Evolutionary conservation across 371 early-diverging fungal species (phyloP).

Genomic region (Rhizopus sp.): DNA sequence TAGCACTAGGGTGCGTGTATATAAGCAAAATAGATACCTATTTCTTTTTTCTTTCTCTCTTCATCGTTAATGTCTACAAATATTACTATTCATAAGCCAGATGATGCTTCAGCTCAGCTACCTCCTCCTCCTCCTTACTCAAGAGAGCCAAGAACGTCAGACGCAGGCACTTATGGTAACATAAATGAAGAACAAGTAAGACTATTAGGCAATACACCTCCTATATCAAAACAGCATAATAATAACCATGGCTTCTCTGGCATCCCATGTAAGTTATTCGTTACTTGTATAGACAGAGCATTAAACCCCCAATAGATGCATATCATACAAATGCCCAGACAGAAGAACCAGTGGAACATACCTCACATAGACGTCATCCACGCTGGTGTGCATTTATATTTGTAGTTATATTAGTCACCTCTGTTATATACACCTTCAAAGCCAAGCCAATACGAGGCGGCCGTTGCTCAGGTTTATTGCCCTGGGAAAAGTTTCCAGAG

Average conservation of each 20-base stretch:
- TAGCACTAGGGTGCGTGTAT: neutral
- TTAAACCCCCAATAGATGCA: too few species aligned
- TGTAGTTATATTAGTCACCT: slow-evolving; percentile 8
- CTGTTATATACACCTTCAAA: slow-evolving; percentile 9
- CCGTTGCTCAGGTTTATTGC: slow-evolving; percentile 2
- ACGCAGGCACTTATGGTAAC: slow-evolving; percentile 10
- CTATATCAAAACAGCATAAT: neutral
- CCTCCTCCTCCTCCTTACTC: slow-evolving; percentile 14
- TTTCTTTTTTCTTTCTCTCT: neutral
- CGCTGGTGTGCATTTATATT: slow-evolving; percentile 19
- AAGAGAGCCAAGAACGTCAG: neutral
- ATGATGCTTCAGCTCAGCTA: slow-evolving; percentile 12
- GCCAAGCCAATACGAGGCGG: neutral
- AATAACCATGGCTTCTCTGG: neutral
- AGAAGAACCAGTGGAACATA: too few species aligned
- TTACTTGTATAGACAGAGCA: too few species aligned
- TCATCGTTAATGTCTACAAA: neutral
- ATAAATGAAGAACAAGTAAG: slow-evolving; percentile 16
- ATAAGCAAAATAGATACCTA: neutral
- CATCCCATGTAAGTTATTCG: neutral
- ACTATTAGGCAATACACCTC: slow-evolving; percentile 1
- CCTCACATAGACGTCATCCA: slow-evolving; percentile 6
- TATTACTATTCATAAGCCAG: slow-evolving; percentile 14
- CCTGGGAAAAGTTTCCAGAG: slow-evolving; percentile 15
- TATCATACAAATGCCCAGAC: too few species aligned